Base-by-base conservation (phyloP, 176 grass and related monocot species). In the Eremochloa ophiuroides region DNA sequence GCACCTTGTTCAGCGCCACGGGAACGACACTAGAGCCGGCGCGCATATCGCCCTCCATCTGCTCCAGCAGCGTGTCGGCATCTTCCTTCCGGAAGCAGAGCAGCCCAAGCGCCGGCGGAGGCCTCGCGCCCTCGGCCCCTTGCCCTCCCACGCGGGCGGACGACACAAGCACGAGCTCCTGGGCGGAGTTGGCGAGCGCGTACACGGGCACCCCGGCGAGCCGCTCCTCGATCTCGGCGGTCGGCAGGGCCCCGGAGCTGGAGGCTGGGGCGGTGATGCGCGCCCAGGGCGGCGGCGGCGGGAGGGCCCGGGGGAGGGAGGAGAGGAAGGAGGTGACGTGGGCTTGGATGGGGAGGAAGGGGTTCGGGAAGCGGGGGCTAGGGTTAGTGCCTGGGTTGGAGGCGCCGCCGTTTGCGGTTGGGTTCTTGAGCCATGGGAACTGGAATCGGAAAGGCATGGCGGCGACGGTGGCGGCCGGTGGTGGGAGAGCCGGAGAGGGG, bases 201-300 rank as follows among this genome's bases (percentile, higher is more conserved):
- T 91, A 94, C 13, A 94, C 92, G 70, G 92, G 92, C 71, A 94
- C 88, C 28, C 92, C 92, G 35, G 88, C 80, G 51, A 94, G 92
- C 66, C 86, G 83, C 60, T 89, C 92, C 88, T 91, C 86, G 62
- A 94, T 91, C 79, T 82, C 82, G 1, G 71, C 13, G 8, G 16
- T 11, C 2, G 85, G 69, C 9, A 85, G 79, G 2, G 76, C 63
- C n/a, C 30, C 14, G 2, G 88, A 43, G 2, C 59, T 6, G 1
- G 60, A 46, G 47, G 63, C 23, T 10, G 70, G 1, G 48, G 80
- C 51, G 25, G 62, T 55, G 62, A 72, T 79, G 56, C 53, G 75
- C 1, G 78, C 78, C 67, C 83, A 77, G 20, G 42, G 43, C 7
- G 82, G 62, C 63, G 62, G 51, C 23, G 55, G 62, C 12, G 40